Evolutionary conservation across 2,329 filamentous ascomycete genomes (phyloP).

Genomic region (Colletotrichum sidae): DNA sequence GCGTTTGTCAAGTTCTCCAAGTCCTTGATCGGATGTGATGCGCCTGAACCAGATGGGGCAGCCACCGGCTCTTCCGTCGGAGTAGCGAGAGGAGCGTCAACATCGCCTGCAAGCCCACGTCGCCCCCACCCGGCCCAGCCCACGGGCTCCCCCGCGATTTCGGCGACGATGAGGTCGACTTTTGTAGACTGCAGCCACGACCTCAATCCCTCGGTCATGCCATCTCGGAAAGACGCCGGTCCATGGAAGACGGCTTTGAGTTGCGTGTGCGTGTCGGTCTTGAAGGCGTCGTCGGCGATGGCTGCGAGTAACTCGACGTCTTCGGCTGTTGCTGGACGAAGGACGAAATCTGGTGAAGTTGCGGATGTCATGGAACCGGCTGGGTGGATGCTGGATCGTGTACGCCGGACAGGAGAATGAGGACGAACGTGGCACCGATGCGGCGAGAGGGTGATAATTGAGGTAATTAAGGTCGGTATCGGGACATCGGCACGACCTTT

Average conservation of each 20-base stretch:
- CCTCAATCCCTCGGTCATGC: constrained; percentile 38
- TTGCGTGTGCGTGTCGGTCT: constrained; percentile 46
- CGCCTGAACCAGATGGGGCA: background rate
- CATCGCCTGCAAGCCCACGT: constrained; percentile 40
- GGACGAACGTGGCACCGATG: no score
- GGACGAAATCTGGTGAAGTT: background rate
- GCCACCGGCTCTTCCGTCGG: constrained; percentile 13
- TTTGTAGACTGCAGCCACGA: constrained; percentile 41
- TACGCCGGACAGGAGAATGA: no score
- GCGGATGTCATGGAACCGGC: no score
- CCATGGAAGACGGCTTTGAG: constrained; percentile 48
- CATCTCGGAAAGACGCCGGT: constrained; percentile 43
- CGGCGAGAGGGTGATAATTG: no score
- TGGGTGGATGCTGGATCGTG: no score
- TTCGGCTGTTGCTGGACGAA: constrained; percentile 15
- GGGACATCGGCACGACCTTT: no score
- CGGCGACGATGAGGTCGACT: constrained; percentile 47
- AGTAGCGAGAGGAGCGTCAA: constrained; percentile 41
- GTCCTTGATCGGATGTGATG: constrained; percentile 40
- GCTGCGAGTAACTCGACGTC: constrained; percentile 47
- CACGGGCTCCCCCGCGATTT: constrained; percentile 44
- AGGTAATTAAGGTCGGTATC: no score
- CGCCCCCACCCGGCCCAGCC: constrained; percentile 51
- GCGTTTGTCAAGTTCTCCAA: constrained; percentile 45
- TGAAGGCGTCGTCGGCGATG: constrained; percentile 47